These are phyloP conservation scores for Patellaria atrata DNA, from an alignment of 495 filamentous ascomycete genomes.

Conservation along the genomic window DNA sequence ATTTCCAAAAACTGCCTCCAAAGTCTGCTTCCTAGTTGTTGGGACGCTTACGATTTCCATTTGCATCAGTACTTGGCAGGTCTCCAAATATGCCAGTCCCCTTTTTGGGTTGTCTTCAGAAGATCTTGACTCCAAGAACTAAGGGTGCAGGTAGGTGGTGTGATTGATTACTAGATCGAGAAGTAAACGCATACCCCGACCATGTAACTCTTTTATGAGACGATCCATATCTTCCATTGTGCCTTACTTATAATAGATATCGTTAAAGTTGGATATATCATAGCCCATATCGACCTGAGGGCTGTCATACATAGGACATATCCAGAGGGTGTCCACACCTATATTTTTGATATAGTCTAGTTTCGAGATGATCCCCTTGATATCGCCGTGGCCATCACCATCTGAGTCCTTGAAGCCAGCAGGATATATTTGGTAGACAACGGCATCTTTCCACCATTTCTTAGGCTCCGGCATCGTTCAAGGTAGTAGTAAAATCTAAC, in stretches of 20 bases:
- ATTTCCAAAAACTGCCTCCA: constrained; percentile 17
- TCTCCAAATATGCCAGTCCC: constrained; percentile 28
- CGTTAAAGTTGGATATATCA: constrained; percentile 25
- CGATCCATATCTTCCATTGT: constrained; percentile 21
- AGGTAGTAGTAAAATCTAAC: no score
- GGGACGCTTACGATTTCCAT: constrained; percentile 21
- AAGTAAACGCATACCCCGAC: constrained; percentile 19
- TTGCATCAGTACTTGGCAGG: constrained; percentile 20
- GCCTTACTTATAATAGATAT: constrained; percentile 19
- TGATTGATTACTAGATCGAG: constrained; percentile 25
- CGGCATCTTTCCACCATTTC: constrained; percentile 23
- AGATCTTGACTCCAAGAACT: constrained; percentile 22
- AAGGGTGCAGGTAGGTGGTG: constrained; percentile 22
- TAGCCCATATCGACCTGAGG: constrained; percentile 27
- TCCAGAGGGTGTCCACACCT: constrained; percentile 25
- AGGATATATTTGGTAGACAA: constrained; percentile 27
- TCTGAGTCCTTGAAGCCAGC: constrained; percentile 23
- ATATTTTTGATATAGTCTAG: constrained; percentile 22
- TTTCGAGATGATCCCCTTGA: constrained; percentile 15
- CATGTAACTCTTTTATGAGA: constrained; percentile 19
- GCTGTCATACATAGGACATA: constrained; percentile 22
- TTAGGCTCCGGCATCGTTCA: no score
- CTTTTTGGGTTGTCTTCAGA: constrained; percentile 17
- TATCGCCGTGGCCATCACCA: constrained; percentile 18
- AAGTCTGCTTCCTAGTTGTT: constrained; percentile 25